Evolutionary conservation across 257 asterid species (phyloP).

Genomic region (Gardenia jasminoides): DNA sequence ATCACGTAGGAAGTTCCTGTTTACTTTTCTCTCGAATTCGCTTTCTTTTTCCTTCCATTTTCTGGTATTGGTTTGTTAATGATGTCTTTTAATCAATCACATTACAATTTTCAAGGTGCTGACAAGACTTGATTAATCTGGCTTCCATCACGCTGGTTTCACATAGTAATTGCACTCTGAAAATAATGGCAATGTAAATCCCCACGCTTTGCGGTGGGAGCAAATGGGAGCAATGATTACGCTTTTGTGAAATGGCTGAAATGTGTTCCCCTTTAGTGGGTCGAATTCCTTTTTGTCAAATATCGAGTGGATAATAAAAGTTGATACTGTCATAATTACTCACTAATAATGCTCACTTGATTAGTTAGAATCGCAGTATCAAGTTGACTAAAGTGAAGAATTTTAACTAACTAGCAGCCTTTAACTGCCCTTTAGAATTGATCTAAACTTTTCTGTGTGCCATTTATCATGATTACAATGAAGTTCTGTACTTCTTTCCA

Average conservation of each 20-base stretch:
- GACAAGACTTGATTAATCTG: slow-evolving; percentile 7
- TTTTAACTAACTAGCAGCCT: slow-evolving; percentile 15
- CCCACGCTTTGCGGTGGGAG: slow-evolving; percentile 15
- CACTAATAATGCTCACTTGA: slow-evolving; percentile 27
- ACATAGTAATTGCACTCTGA: background rate
- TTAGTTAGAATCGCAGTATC: slow-evolving; percentile 19
- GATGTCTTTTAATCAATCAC: background rate
- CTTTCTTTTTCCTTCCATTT: background rate
- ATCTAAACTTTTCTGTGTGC: background rate
- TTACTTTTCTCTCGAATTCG: background rate
- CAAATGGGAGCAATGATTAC: slow-evolving; percentile 46
- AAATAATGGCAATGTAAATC: background rate
- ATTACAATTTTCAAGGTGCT: background rate
- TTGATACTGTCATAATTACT: slow-evolving; percentile 32
- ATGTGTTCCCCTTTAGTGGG: slow-evolving; percentile 27
- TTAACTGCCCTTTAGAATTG: slow-evolving; percentile 17
- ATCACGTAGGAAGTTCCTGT: background rate
- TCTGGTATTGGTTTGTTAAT: background rate
- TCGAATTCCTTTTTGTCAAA: slow-evolving; percentile 11
- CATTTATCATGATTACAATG: slow-evolving; percentile 9
- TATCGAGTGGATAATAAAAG: slow-evolving; percentile 26
- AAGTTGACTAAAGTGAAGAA: slow-evolving; percentile 13
- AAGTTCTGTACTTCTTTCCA: slow-evolving; percentile 5
- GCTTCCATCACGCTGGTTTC: background rate
- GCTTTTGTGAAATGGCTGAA: slow-evolving; percentile 23